These are phyloP conservation scores for Kockovaella imperatae DNA, from an alignment of 768 basidiomycete species.

Conservation along the genomic window DNA sequence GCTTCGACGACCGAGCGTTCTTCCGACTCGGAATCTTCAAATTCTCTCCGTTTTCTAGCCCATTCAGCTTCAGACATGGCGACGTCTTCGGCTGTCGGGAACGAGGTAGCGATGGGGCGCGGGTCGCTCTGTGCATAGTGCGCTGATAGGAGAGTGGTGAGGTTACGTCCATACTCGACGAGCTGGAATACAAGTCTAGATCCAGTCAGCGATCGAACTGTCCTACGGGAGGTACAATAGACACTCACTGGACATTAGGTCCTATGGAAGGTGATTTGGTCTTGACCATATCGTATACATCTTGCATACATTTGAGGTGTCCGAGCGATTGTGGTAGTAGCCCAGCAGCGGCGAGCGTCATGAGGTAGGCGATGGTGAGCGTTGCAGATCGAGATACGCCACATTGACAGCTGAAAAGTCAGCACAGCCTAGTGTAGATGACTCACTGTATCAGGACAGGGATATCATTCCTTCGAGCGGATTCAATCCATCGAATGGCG, in stretches of 20 bases:
- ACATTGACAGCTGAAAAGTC: constrained; percentile 39
- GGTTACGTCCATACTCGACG: constrained; percentile 38
- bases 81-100: constrained; percentile 12
- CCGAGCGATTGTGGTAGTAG: constrained; percentile 24
- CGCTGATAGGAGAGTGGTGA: constrained; percentile 24
- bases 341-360: constrained; percentile 38
- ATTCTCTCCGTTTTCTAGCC: constrained; percentile 21
- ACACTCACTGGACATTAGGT: constrained; percentile 42
- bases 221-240: not conserved
- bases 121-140: constrained; percentile 1
- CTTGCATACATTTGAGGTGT: constrained; percentile 36
- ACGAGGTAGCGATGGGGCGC: constrained; percentile 14
- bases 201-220: not conserved
- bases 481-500: constrained; percentile 33
- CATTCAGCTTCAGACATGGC: constrained; percentile 32
- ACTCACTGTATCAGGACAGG: constrained; percentile 44
- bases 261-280: constrained; percentile 31
- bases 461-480: constrained; percentile 19
- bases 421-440: not conserved
- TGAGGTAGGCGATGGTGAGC: constrained; percentile 39
- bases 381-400: constrained; percentile 44
- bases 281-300: constrained; percentile 44
- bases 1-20: constrained; percentile 5
- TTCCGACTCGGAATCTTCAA: constrained; percentile 15
- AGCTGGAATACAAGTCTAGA: constrained; percentile 42